Conservation (phyloP, 495 filamentous ascomycete genomes). For the Neurospora sp. region DNA sequence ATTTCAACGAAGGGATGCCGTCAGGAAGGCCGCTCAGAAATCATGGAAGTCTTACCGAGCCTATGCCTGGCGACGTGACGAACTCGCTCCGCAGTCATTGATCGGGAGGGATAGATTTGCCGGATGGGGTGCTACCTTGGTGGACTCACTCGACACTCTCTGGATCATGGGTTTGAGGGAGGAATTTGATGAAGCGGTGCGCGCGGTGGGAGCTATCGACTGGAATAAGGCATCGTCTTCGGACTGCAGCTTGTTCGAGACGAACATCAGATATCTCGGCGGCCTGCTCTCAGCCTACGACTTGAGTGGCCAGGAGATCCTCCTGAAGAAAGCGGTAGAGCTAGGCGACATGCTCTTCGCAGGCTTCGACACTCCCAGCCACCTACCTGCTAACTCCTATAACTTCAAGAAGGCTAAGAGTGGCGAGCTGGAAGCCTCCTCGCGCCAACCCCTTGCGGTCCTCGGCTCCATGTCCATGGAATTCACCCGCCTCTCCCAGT, state of each 20-base stretch:
- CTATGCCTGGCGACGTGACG: constrained; percentile 68
- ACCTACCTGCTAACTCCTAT: constrained; percentile 72
- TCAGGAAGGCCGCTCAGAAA: constrained; percentile 58
- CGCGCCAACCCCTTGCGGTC: constrained; percentile 44
- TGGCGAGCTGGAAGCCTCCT: constrained; percentile 43
- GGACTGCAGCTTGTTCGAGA: constrained; percentile 63
- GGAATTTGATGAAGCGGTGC: constrained; percentile 71
- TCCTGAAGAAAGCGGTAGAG: constrained; percentile 72
- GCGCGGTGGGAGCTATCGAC: constrained; percentile 61
- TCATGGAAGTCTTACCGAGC: constrained; percentile 67
- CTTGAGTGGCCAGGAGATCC: constrained; percentile 45
- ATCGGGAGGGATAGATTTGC: constrained; percentile 54
- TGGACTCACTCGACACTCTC: constrained; percentile 75
- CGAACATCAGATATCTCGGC: constrained; percentile 68
- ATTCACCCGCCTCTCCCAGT: constrained; percentile 74
- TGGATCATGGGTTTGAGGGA: constrained; percentile 84
- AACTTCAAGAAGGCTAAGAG: constrained; percentile 41
- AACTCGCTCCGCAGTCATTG: constrained; percentile 56
- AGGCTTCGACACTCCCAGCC: constrained; percentile 82
- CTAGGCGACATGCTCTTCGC: constrained; percentile 75
- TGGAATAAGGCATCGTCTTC: constrained; percentile 54
- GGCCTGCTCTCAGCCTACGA: constrained; percentile 73
- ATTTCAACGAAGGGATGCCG: constrained; percentile 21
- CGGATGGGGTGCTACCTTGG: constrained; percentile 81
- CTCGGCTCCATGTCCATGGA: constrained; percentile 71